A percentile compares a stretch with the other conserved stretches of the same genome.
These are phyloP conservation scores for Omphalotus olearius DNA, from an alignment of 1,284 basidiomycete species.

Conservation along the genomic window DNA sequence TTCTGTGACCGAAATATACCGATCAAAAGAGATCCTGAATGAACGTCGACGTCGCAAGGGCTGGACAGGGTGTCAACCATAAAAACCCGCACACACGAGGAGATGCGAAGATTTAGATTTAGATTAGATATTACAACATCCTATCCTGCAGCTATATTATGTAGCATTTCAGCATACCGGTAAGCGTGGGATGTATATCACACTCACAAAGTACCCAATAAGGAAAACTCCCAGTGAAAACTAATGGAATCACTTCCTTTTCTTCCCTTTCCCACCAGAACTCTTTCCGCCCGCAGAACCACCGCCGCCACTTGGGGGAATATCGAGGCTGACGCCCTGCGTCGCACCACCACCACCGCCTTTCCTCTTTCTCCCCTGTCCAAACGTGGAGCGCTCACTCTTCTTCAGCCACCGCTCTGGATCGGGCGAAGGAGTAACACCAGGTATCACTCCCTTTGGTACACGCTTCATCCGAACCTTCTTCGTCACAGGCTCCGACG, in stretches of 20 bases:
- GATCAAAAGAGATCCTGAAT: too few species aligned
- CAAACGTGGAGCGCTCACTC: constrained; percentile 60
- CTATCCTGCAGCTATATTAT: too few species aligned
- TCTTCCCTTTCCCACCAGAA: constrained; percentile 33
- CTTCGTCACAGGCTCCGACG: constrained; percentile 31
- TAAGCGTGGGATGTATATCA: constrained; percentile 7
- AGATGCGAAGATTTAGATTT: too few species aligned
- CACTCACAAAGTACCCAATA: constrained; percentile 6
- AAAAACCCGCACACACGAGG: too few species aligned
- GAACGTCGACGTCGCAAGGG: too few species aligned
- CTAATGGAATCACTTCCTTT: constrained; percentile 29
- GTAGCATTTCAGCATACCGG: not conserved
- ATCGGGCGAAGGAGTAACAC: constrained; percentile 73
- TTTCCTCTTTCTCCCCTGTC: constrained; percentile 41
- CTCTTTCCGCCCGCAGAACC: constrained; percentile 37
- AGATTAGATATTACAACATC: too few species aligned
- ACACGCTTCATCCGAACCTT: constrained; percentile 63
- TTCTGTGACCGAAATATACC: too few species aligned
- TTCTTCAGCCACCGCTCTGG: constrained; percentile 74
- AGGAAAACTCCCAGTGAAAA: constrained; percentile 6
- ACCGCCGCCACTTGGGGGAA: constrained; percentile 27
- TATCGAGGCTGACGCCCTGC: constrained; percentile 43
- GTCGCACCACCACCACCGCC: constrained; percentile 57
- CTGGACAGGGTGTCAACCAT: too few species aligned
- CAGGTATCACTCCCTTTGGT: constrained; percentile 66